Conservation (phyloP, 75 land plant genomes). For the Sequoiadendron giganteum region DNA sequence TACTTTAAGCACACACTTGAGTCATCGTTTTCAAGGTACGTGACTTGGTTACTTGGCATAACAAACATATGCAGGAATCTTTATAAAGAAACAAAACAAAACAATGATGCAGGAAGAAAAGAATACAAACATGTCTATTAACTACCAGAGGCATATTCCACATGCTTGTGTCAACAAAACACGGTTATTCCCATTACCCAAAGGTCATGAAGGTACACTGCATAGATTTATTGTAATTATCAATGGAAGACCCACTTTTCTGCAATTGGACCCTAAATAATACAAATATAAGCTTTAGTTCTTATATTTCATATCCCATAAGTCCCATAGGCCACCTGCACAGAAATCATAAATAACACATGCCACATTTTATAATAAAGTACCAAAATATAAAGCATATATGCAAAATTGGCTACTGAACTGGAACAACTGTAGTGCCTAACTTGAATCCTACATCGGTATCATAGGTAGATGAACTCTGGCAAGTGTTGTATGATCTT, state of each 20-base stretch:
- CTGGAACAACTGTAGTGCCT: not conserved
- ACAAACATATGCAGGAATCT: too few species aligned
- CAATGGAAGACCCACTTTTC: not conserved
- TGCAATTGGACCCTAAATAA: not conserved
- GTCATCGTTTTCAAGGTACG: too few species aligned
- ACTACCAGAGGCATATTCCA: not conserved
- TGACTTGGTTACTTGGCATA: too few species aligned
- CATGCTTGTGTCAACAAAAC: not conserved
- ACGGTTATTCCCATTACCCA: not conserved
- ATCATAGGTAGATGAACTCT: too few species aligned
- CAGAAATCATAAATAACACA: too few species aligned
- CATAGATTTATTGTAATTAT: not conserved
- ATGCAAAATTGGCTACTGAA: not conserved
- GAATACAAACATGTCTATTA: not conserved
- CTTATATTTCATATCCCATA: not conserved
- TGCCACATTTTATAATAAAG: too few species aligned
- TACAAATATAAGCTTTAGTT: not conserved
- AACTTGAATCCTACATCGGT: not conserved
- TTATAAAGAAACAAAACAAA: too few species aligned
- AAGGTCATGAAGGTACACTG: not conserved
- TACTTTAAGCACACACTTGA: too few species aligned
- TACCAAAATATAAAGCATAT: too few species aligned
- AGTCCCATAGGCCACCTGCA: too few species aligned
- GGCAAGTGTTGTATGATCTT: too few species aligned
- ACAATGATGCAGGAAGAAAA: not conserved